A percentile compares a stretch with the other conserved stretches of the same genome.
These are phyloP conservation scores for Trametes polyzona DNA, from an alignment of 1,284 basidiomycete genomes.

Conservation along the genomic window DNA sequence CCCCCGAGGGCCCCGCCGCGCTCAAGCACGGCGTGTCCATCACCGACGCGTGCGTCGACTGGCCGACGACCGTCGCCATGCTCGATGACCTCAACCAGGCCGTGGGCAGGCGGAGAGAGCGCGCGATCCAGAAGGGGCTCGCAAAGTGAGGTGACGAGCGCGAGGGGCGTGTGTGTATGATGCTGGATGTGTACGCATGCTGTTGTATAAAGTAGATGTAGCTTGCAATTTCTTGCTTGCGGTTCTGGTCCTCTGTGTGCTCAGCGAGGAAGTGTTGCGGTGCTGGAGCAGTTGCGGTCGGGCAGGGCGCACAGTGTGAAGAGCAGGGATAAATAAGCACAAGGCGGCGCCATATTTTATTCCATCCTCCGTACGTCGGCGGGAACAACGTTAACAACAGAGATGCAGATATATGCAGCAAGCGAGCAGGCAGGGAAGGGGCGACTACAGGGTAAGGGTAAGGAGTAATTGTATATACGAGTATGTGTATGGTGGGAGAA, in stretches of 20 bases:
- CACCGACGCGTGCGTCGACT: conserved; percentile 93
- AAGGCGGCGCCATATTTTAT: conserved; percentile 11
- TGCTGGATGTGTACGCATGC: background rate
- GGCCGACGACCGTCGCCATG: conserved; percentile 83
- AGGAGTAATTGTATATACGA: background rate
- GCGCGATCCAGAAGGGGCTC: conserved; percentile 40
- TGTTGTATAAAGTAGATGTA: no score
- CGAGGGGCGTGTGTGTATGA: background rate
- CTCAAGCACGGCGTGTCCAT: conserved; percentile 89
- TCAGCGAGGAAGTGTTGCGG: no score
- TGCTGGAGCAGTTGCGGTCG: no score
- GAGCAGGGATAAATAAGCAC: conserved; percentile 6
- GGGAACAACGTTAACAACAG: background rate
- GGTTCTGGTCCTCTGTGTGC: no score
- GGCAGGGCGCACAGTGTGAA: no score
- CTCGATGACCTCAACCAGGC: conserved; percentile 75
- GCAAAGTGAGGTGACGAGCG: conserved; percentile 8
- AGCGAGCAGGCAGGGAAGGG: background rate
- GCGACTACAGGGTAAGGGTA: conserved; percentile 4
- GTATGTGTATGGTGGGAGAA: background rate
- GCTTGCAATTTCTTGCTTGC: no score
- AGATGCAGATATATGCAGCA: background rate
- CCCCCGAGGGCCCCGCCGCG: conserved; percentile 56
- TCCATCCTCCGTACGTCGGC: conserved; percentile 11
- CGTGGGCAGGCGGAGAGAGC: conserved; percentile 41